phyloP scores from a whole-genome alignment of 2,329 filamentous ascomycete species.

The Alternaria infectoria region DNA sequence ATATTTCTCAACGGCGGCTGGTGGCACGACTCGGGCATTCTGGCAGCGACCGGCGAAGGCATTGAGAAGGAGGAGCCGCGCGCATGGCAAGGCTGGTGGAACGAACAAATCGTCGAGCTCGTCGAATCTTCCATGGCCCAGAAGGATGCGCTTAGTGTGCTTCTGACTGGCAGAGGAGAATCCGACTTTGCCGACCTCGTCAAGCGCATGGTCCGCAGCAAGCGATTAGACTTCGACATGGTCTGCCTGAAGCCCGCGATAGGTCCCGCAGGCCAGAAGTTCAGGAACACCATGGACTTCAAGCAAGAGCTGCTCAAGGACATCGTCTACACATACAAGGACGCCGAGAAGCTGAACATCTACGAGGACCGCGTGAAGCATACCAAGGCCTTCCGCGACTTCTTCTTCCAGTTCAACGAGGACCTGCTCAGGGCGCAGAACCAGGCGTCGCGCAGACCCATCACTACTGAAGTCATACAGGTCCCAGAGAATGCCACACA shows the following conservation, averaged over 20 bases:
- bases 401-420: slow-evolving; percentile 79
- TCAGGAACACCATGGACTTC: slow-evolving; percentile 85
- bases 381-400: slow-evolving; percentile 83
- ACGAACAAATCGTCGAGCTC: slow-evolving; percentile 82
- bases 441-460: slow-evolving; percentile 64
- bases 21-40: slow-evolving; percentile 93
- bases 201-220: slow-evolving; percentile 79
- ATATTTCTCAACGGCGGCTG: slow-evolving; percentile 84
- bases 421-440: slow-evolving; percentile 53
- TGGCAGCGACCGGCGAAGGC: slow-evolving; percentile 85
- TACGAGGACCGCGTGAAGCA: slow-evolving; percentile 70
- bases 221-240: slow-evolving; percentile 85
- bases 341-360: slow-evolving; percentile 78
- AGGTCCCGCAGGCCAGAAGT: slow-evolving; percentile 79
- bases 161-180: slow-evolving; percentile 87
- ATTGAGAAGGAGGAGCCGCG: slow-evolving; percentile 79
- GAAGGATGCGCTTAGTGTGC: slow-evolving; percentile 81
- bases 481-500: slow-evolving; percentile 77
- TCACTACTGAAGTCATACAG: slow-evolving; percentile 82
- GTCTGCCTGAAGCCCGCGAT: slow-evolving; percentile 84
- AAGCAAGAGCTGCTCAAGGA: slow-evolving; percentile 85
- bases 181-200: slow-evolving; percentile 77
- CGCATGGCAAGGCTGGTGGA: slow-evolving; percentile 96
- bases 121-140: slow-evolving; percentile 82
- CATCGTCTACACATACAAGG: slow-evolving; percentile 82